Percentiles rank a stretch among this genome's conserved stretches.
phyloP scores from a whole-genome alignment of 2,329 filamentous ascomycete genomes.

The Fusarium palustre region DNA sequence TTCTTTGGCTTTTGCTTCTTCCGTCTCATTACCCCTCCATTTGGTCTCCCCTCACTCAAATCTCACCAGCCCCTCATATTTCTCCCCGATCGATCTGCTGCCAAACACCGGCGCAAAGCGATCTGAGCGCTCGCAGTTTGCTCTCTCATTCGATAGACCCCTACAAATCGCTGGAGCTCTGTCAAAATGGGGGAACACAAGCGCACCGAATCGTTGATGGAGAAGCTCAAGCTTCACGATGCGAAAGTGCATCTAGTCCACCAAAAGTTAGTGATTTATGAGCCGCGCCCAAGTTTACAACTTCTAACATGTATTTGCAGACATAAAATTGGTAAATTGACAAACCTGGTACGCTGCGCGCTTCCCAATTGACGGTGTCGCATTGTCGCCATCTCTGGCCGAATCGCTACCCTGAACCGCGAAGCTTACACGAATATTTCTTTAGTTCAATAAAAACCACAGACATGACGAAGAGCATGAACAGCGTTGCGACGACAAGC shows the following conservation, averaged over 20 bases:
- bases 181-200: constrained; percentile 49
- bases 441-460: constrained; percentile 83
- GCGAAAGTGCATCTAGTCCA: constrained; percentile 68
- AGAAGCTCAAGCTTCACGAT: constrained; percentile 67
- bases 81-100: constrained; percentile 21
- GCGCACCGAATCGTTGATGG: constrained; percentile 48
- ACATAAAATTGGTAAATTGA: constrained; percentile 71
- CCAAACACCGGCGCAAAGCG: constrained; percentile 3
- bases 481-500: constrained; percentile 82
- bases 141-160: constrained; percentile 14
- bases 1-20: background rate
- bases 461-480: constrained; percentile 96
- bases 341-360: constrained; percentile 64
- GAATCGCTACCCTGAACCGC: background rate
- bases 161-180: constrained; percentile 10
- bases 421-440: background rate
- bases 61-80: constrained; percentile 10
- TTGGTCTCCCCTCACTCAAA: constrained; percentile 23
- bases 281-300: background rate
- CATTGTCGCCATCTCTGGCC: background rate
- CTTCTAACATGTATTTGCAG: constrained; percentile 39
- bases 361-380: background rate
- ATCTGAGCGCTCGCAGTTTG: constrained; percentile 1
- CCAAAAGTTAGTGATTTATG: constrained; percentile 62
- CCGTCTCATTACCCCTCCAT: constrained; percentile 18